Evolutionary conservation across 1,139 yeast genomes (phyloP).

Genomic region (Sugiyamaella pinicola): DNA sequence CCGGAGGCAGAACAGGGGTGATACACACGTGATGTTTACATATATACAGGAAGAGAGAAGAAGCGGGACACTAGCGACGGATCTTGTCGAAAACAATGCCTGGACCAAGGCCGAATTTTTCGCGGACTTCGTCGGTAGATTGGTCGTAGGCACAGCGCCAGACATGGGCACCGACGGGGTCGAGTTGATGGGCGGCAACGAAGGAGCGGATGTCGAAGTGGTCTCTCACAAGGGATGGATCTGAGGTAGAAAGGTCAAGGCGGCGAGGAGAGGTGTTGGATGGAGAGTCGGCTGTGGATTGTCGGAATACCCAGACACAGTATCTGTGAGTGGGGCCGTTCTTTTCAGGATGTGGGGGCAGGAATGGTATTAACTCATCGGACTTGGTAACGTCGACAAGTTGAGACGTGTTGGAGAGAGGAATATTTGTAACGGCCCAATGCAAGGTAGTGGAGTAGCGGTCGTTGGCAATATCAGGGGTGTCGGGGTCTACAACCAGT

Average conservation of each 20-base stretch:
- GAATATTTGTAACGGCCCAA: slow-evolving; percentile 76
- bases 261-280: background rate
- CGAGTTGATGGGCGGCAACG: slow-evolving; percentile 55
- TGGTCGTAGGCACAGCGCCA: slow-evolving; percentile 90
- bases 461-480: slow-evolving; percentile 74
- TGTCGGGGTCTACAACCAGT: slow-evolving; percentile 86
- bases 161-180: slow-evolving; percentile 86
- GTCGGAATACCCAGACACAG: slow-evolving; percentile 89
- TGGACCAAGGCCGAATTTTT: slow-evolving; percentile 65
- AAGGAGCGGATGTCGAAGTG: slow-evolving; percentile 74
- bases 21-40: no score
- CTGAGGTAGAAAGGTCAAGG: slow-evolving; percentile 28
- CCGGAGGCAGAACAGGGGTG: background rate
- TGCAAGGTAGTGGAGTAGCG: slow-evolving; percentile 71
- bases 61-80: slow-evolving; percentile 7
- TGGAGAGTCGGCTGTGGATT: slow-evolving; percentile 35
- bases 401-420: slow-evolving; percentile 60
- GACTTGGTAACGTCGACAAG: slow-evolving; percentile 53
- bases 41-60: slow-evolving; percentile 11
- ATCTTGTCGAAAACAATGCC: slow-evolving; percentile 61
- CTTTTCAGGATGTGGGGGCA: slow-evolving; percentile 89
- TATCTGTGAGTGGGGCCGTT: slow-evolving; percentile 82
- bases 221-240: slow-evolving; percentile 44
- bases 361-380: slow-evolving; percentile 60
- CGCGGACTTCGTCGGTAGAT: slow-evolving; percentile 67